Evolutionary conservation across 1,139 yeast genomes (phyloP), one percentile per base, ranked within the genome.

Genomic region (Meyerozyma athensensis): DNA sequence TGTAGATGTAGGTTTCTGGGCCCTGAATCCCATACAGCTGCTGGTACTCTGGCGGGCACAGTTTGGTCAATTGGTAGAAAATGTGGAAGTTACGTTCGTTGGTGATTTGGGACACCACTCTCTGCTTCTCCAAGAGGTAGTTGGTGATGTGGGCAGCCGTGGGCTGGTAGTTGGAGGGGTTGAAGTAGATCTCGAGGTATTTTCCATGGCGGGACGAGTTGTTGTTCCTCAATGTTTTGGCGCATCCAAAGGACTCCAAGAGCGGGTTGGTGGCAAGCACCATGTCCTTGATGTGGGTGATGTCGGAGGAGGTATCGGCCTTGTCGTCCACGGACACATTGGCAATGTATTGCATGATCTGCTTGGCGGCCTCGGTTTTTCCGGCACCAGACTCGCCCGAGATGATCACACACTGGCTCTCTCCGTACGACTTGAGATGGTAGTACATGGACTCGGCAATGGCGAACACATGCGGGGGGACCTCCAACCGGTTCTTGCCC

Each of bases 361-460:
- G 82, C 65, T 92, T 92, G 30, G 98, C 98, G 14, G 98, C 97
- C 63, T 92, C 98, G 5, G 98, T 92, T 60, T 92, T 92, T 37
- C 99, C 99, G 2, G 99, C 98, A 44, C 99, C 99, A 1, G 97
- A 87, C 60, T 94, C 99, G 38, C 99, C 99, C 5, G 97, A 87
- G 49, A 94, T 94, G 53, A 94, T 94, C 30, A 94, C 98, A 74
- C 98, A 92, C 61, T 94, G 98, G 58, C 82, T 89, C 53, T 94
- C 98, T 40, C 86, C 80, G 62, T 94, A 94, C 0, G 95, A 84
- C 63, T 90, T 90, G 80, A 94, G 77, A 59, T 90, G 86, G 64
- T 94, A 92, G 63, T 84, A 92, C 96, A 94, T 90, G 26, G 95
- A 68, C 62, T 94, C 99, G 14, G 99, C 98, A 53, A 92, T 90